A percentile compares a stretch with the other conserved stretches of the same genome.
Conservation (phyloP, 306 rosid genomes). For the Vicia villosa region DNA sequence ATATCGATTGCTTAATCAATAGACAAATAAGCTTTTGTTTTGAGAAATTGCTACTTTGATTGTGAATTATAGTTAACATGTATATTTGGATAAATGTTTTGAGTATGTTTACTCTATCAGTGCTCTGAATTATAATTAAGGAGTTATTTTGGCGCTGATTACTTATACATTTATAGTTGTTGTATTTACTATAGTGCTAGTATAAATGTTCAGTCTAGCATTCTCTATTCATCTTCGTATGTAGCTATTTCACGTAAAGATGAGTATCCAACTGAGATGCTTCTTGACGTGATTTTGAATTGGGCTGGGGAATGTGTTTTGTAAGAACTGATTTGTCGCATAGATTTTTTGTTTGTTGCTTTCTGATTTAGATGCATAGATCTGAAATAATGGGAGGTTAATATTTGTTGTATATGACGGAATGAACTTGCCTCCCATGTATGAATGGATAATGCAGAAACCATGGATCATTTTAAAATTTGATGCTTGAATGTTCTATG, state of each 20-base stretch:
- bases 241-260: not conserved
- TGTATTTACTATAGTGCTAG: not conserved
- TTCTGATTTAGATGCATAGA: conserved; percentile 2
- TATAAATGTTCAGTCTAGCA: not conserved
- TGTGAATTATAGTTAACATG: not conserved
- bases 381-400: not conserved
- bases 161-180: not conserved
- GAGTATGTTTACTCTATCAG: not conserved
- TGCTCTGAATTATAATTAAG: conserved; percentile 2
- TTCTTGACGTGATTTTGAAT: conserved; percentile 14
- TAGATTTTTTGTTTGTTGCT: not conserved
- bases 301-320: not conserved
- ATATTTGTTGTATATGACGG: not conserved
- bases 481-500: not conserved
- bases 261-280: conserved; percentile 15
- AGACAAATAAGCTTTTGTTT: not conserved
- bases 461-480: not conserved
- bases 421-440: not conserved
- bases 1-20: not conserved
- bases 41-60: conserved; percentile 14
- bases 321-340: not conserved
- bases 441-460: not conserved
- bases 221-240: not conserved
- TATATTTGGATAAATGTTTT: not conserved
- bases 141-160: conserved; percentile 15